Evolutionary conservation across 192 early-diverging fungal genomes (phyloP), one percentile per base, ranked within the genome.

Genomic region (Coemansia umbellata): DNA sequence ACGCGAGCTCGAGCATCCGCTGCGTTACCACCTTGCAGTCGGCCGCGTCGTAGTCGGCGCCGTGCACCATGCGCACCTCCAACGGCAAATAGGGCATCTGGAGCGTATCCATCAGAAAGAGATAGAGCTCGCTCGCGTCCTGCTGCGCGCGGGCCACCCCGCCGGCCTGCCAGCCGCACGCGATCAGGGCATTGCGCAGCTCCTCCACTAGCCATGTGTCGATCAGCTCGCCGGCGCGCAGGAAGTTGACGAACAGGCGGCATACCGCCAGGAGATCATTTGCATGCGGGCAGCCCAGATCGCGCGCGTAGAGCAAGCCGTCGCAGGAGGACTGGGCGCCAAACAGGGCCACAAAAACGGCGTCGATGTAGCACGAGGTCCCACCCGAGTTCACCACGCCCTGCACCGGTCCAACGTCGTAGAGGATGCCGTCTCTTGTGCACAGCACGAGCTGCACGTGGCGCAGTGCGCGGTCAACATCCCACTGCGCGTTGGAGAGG

Each of bases 361-460:
- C 71, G 43, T 86, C 81, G 60, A 88, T 84, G 50, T 88, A 88
- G 58, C 87, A 88, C 14, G 77, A 78, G 9, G 82, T 87, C 22
- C 67, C 65, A 15, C 68, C 59, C 17, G 85, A 81, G 51, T 88
- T 88, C 35, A 80, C 84, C 8, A 75, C 72, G 3, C 87, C 87
- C 28, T 55, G 22, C 36, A 62, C 18, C 5, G 52, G 40, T 14
- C 66, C 49, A 5, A 59, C 13, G 11, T 53, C 51, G 31, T 50
- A 63, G 31, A 74, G 17, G 1, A 74, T 58, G 23, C 70, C 70
- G 35, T 66, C 55, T 9, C 58, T 58, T 14, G 70, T 47, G 19
- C 47, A 51, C 28, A 62, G 40, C 8, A 74, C 28, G 11, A 59
- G 37, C 17, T 66, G 58, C 4, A 74, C 15, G 21, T 40, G 54